Percentiles rank a stretch among this genome's conserved stretches.
phyloP scores from a whole-genome alignment of 768 basidiomycete species.

The Lentinula raphanica region DNA sequence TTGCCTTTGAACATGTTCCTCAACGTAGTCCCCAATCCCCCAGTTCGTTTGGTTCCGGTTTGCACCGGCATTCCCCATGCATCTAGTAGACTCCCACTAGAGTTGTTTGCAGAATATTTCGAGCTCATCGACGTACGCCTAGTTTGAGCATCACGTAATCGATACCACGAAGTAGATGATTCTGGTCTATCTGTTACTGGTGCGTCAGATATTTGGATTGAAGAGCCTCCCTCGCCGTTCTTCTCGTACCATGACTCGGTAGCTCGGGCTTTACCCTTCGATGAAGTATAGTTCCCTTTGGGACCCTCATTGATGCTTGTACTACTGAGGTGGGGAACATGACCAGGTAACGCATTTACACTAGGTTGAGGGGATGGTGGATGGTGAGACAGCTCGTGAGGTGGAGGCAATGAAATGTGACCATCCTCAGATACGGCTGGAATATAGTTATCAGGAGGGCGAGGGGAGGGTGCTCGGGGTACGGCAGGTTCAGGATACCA shows the following conservation, averaged over 20 bases:
- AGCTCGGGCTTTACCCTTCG: background rate
- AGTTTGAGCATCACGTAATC: background rate
- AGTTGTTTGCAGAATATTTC: background rate
- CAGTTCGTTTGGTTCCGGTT: background rate
- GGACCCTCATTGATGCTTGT: background rate
- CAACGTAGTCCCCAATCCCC: background rate
- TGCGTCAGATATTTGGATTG: background rate
- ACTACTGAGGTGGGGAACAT: background rate
- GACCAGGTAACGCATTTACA: background rate
- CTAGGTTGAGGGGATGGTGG: background rate
- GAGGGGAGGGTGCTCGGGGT: conserved; percentile 1
- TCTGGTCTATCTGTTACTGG: background rate
- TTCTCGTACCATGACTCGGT: conserved; percentile 3
- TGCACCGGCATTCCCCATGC: background rate
- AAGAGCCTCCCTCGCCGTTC: background rate
- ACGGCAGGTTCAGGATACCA: background rate
- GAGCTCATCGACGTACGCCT: background rate
- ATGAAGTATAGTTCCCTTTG: background rate
- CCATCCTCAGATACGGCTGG: conserved; percentile 2
- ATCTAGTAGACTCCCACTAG: background rate
- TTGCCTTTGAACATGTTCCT: background rate
- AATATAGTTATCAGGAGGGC: conserved; percentile 7
- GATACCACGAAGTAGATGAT: conserved; percentile 6
- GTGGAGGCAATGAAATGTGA: conserved; percentile 4
- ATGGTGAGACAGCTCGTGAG: conserved; percentile 4